Base-by-base conservation (phyloP, 345 rosid species). In the Eucalyptus brandiana region DNA sequence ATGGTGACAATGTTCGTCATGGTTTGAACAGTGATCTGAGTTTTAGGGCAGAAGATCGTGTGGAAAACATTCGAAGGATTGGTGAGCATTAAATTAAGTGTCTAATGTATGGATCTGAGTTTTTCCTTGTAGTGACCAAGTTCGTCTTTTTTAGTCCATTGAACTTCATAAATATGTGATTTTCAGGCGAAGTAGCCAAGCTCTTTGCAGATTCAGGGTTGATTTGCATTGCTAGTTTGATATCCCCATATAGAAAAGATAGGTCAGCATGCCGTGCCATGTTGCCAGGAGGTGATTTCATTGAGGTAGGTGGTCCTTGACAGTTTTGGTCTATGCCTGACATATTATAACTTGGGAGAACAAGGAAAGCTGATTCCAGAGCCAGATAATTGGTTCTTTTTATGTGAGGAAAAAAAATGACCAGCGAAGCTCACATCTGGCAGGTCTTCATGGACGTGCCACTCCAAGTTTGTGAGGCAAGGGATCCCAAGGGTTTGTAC, bases 401-500 rank as follows among this genome's bases (percentile, higher is more conserved):
- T 76, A 80, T 60, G 88, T 53, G 44, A 58, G 50, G 87, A 86
- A 50, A 86, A 86, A 26, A n/a, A 50, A 80, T 86, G 89, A 86
- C 87, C 89, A 16, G 32, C 51, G 8, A 60, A 60, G 34, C 88
- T 90, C 85, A 26, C 56, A 60, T 89, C 87, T 85, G 30, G 80
- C 88, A 95, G 98, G 97, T 97, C 24, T 96, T 94, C 90, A 93
- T 97, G 98, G 94, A 97, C 89, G 97, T 94, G 80, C 91, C 99
- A 6, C 97, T 95, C 86, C 90, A 92, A 28, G 93, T 95, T 89
- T 97, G 98, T 47, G 99, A 97, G 93, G 94, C 93, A 9, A 96
- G 98, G 89, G 98, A 97, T 89, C 96, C 99, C 11, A 97, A 97
- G 93, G 98, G 98, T 89, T 91, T 97, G 9, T 97, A 97, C 95